Base-by-base conservation (phyloP, 805 yeast genomes). In the Debaryomyces tyrocola region DNA sequence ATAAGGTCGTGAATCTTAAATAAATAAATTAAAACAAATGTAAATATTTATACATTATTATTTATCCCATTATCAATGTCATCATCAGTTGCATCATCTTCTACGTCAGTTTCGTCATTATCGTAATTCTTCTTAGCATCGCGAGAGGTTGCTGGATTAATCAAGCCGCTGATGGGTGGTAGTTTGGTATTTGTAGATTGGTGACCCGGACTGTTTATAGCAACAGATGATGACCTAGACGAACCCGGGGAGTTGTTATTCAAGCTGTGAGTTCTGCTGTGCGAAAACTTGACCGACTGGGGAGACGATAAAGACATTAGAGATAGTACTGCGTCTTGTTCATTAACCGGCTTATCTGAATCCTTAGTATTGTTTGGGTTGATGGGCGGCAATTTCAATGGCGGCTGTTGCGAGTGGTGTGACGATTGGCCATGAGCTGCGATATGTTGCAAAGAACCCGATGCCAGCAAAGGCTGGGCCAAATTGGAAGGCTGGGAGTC, bases 241-340 rank as follows among this genome's bases (percentile, higher is more conserved):
- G 55, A 50, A 14, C 49, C 45, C 12, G 52, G 48, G 18, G 58
- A 77, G 79, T 76, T 21, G 54, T 64, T 43, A 38, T 45, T 51
- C 20, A 62, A 52, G 50, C 67, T 64, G 20, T 56, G 66, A 28
- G 48, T 67, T 53, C 66, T 63, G 38, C 65, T 58, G 49, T 64
- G 68, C 12, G 52, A 24, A 38, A 61, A 62, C 40, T 64, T 66
- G 34, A 56, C 51, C 14, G 64, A 44, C 52, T 69, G 74, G 2
- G 84, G 84, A 1, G 83, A 77, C 6, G 84, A 72, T 35, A 80
- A 64, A 33, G 82, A 76, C 74, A 80, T 80, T 43, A 80, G 65
- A 18, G 83, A 78, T 56, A 74, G 64, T 9, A 80, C 75, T 6
- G 84, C 84, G 41, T 79, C 84, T 54, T 79, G 79, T 50, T 80